Evolutionary conservation across 225 moss, liverwort and hornwort genomes (phyloP).

Genomic region (Marchantia paleacea): DNA sequence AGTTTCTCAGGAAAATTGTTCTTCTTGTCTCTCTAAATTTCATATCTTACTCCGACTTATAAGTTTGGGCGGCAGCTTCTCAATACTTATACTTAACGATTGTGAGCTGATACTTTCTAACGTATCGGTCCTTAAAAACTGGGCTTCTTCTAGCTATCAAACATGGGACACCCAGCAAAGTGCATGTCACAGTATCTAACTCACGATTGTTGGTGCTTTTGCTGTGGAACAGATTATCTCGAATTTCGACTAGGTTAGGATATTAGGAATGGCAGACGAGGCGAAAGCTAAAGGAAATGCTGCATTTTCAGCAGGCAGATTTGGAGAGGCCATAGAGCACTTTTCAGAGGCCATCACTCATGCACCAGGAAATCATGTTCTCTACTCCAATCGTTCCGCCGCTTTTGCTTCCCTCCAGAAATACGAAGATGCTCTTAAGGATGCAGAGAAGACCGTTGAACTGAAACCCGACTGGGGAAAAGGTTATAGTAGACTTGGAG

Average conservation of each 20-base stretch:
- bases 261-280: constrained; percentile 78
- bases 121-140: too few species aligned
- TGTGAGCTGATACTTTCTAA: too few species aligned
- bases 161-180: too few species aligned
- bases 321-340: constrained; percentile 61
- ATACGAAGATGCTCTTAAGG: constrained; percentile 72
- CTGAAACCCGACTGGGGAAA: constrained; percentile 87
- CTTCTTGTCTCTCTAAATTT: too few species aligned
- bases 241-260: not conserved
- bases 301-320: constrained; percentile 86
- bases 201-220: too few species aligned
- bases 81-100: too few species aligned
- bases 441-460: constrained; percentile 91
- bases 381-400: constrained; percentile 92
- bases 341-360: constrained; percentile 70
- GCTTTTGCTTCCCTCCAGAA: constrained; percentile 76
- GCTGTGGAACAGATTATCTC: too few species aligned
- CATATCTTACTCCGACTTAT: too few species aligned
- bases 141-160: too few species aligned
- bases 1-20: too few species aligned
- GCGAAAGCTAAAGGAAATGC: constrained; percentile 94
- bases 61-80: too few species aligned
- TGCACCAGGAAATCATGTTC: constrained; percentile 78
- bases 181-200: too few species aligned
- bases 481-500: constrained; percentile 89